Percentiles rank a stretch among this genome's conserved stretches.
Conservation (phyloP, 2,329 filamentous ascomycete genomes). For the Xylaria digitata region DNA sequence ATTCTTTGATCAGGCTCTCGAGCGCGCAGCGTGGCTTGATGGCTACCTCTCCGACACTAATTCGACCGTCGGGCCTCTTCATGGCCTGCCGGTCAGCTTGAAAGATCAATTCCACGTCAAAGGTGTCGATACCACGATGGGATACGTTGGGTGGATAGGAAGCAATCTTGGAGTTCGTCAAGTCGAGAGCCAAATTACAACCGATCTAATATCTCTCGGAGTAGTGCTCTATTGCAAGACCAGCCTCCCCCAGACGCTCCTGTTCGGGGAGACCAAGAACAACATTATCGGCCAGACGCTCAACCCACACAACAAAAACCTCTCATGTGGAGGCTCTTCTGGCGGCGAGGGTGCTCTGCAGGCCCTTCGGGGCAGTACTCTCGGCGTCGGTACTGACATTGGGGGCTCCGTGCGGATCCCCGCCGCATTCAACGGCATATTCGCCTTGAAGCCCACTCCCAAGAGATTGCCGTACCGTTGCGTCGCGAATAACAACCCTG, state of each 20-base stretch:
- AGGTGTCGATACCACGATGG: conserved; percentile 44
- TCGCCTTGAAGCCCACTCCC: conserved; percentile 56
- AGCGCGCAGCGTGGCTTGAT: conserved; percentile 56
- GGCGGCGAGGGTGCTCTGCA: conserved; percentile 65
- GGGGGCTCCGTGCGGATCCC: conserved; percentile 59
- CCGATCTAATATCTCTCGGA: conserved; percentile 49
- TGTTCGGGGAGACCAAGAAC: conserved; percentile 68
- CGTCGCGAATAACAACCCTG: conserved; percentile 52
- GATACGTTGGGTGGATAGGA: conserved; percentile 49
- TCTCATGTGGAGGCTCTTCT: conserved; percentile 71
- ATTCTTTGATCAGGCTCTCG: conserved; percentile 40
- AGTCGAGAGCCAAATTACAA: conserved; percentile 31
- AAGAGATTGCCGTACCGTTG: conserved; percentile 40
- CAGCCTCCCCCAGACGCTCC: conserved; percentile 68
- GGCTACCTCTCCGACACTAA: conserved; percentile 51
- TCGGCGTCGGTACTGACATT: conserved; percentile 60
- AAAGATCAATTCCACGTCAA: conserved; percentile 47
- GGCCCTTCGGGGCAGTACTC: conserved; percentile 54
- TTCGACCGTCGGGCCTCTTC: conserved; percentile 56
- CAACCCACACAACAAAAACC: conserved; percentile 69
- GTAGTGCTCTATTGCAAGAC: conserved; percentile 58
- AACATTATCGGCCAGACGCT: conserved; percentile 70
- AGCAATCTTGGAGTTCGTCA: conserved; percentile 47
- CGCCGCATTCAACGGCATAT: conserved; percentile 57
- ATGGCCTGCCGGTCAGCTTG: conserved; percentile 45